phyloP scores from a whole-genome alignment of 2,329 filamentous ascomycete species.

The Aureobasidium melanogenum region DNA sequence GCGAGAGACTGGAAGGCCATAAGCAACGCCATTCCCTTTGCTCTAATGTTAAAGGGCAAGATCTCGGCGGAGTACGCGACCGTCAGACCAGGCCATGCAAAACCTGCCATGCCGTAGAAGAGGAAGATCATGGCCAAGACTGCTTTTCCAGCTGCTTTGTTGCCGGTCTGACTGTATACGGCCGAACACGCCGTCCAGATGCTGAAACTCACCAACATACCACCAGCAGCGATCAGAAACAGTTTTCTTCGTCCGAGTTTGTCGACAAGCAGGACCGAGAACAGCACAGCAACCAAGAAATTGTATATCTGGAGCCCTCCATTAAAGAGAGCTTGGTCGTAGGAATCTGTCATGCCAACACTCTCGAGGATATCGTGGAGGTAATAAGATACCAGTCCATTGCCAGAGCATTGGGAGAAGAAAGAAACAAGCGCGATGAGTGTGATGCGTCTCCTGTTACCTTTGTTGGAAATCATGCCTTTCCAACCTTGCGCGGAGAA shows the following conservation, averaged over 20 bases:
- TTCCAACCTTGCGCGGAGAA: neutral
- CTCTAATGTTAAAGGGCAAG: constrained; percentile 37
- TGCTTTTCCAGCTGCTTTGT: constrained; percentile 20
- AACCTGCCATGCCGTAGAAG: constrained; percentile 16
- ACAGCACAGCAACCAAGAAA: constrained; percentile 44
- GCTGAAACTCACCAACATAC: constrained; percentile 32
- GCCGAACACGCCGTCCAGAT: constrained; percentile 31
- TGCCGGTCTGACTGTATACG: constrained; percentile 18
- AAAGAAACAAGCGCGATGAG: constrained; percentile 43
- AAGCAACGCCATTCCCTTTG: constrained; percentile 24
- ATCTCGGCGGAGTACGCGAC: constrained; percentile 40
- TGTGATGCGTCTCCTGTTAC: constrained; percentile 43
- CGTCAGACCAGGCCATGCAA: constrained; percentile 24
- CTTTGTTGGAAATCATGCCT: constrained; percentile 22
- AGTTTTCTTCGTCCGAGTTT: constrained; percentile 25
- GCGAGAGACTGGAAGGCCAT: neutral
- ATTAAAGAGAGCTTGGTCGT: constrained; percentile 32
- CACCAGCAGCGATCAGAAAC: constrained; percentile 28
- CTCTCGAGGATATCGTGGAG: constrained; percentile 21
- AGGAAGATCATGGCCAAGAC: constrained; percentile 27
- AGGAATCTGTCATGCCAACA: constrained; percentile 22
- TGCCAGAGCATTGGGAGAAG: constrained; percentile 49
- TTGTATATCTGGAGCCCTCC: constrained; percentile 52
- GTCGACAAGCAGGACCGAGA: constrained; percentile 26
- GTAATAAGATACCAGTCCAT: constrained; percentile 36